Percentiles rank a stretch among this genome's conserved stretches.
These are phyloP conservation scores for Umbilicus rupestris DNA, from an alignment of 164 flowering plant genomes.

Conservation along the genomic window DNA sequence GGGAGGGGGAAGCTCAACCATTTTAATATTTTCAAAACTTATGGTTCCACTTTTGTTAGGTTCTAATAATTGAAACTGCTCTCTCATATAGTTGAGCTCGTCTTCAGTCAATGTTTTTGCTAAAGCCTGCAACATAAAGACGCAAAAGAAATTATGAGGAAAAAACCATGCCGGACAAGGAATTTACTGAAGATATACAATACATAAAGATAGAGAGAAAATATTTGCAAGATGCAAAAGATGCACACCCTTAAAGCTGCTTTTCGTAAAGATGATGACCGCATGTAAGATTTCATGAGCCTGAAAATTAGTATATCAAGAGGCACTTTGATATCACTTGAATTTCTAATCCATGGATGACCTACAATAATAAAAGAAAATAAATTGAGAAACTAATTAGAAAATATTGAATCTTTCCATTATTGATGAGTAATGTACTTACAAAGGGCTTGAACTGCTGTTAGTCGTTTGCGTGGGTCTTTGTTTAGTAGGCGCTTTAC, in stretches of 20 bases:
- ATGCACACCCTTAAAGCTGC: conserved; percentile 44
- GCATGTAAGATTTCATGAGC: conserved; percentile 45
- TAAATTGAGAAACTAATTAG: not conserved
- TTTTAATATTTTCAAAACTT: conserved; percentile 46
- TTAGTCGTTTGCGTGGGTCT: conserved; percentile 57
- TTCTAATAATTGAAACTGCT: conserved; percentile 45
- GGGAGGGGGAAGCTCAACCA: conserved; percentile 23
- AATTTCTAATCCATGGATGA: conserved; percentile 49
- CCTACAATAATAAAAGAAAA: conserved; percentile 23
- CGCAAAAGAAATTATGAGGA: not conserved
- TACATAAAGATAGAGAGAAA: not conserved
- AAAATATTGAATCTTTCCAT: not conserved
- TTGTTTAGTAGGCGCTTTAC: conserved; percentile 53
- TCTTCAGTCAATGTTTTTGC: conserved; percentile 58
- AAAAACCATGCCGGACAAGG: not conserved
- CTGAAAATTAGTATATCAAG: conserved; percentile 38
- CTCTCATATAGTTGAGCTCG: conserved; percentile 46
- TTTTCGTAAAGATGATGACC: conserved; percentile 50
- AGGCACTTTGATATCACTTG: conserved; percentile 30
- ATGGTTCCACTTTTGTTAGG: conserved; percentile 57
- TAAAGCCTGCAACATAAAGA: conserved; percentile 31
- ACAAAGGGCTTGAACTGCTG: conserved; percentile 60
- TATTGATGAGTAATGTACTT: conserved; percentile 15
- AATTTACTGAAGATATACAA: not conserved
- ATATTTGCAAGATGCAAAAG: not conserved